A percentile compares a stretch with the other conserved stretches of the same genome.
Evolutionary conservation across 768 basidiomycete genomes (phyloP).

Genomic region (Tephrocybe sp.): DNA sequence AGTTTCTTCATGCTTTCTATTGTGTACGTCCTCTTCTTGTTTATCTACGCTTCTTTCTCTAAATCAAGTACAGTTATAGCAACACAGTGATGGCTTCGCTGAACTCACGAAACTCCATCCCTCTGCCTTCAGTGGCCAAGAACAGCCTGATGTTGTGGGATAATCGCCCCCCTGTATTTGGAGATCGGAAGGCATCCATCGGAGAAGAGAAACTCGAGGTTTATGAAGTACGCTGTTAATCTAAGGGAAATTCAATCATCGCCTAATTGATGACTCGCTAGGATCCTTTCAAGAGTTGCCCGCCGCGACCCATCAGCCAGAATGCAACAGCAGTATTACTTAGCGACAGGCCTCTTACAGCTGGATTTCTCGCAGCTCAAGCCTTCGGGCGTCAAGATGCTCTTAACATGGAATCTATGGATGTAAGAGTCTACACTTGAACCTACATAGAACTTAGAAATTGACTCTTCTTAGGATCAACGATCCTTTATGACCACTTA

Average conservation of each 20-base stretch:
- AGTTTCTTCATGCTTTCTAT: not conserved
- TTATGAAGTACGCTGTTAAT: not conserved
- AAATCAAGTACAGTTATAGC: not conserved
- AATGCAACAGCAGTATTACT: not conserved
- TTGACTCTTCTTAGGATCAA: not conserved
- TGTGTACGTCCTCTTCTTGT: not conserved
- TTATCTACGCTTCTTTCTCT: not conserved
- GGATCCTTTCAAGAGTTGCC: not conserved
- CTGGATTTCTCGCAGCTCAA: not conserved
- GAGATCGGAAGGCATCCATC: not conserved
- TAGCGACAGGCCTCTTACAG: not conserved
- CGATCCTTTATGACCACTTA: not conserved
- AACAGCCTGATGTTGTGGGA: slow-evolving; percentile 5
- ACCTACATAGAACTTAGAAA: not conserved
- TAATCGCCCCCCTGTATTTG: not conserved
- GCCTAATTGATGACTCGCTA: not conserved
- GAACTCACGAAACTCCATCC: not conserved
- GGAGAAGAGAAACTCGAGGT: not conserved
- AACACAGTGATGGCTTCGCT: not conserved
- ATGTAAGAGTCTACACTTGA: not conserved
- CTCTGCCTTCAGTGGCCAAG: not conserved
- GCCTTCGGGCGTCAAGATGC: slow-evolving; percentile 1
- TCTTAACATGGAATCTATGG: not conserved
- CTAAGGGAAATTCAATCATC: not conserved
- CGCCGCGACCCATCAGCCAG: slow-evolving; percentile 1